Evolutionary conservation across 2,329 filamentous ascomycete genomes (phyloP), one percentile per base, ranked within the genome.

Genomic region (Fusarium duplospermum): DNA sequence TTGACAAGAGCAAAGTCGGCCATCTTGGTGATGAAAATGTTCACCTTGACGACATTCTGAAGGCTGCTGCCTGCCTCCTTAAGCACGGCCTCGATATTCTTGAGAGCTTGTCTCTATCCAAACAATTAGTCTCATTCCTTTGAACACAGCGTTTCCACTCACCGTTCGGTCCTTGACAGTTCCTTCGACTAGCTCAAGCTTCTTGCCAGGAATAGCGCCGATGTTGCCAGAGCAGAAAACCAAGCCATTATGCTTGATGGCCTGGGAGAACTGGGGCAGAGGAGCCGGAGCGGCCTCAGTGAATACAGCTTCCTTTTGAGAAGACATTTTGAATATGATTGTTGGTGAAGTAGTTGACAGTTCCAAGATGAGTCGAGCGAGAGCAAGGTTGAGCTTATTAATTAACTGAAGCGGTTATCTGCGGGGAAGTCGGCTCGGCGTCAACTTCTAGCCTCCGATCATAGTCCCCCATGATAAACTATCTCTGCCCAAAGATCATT

Each of bases 171-270:
- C 89, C 71, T 86, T 86, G 63, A 92, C 83, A 62, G 86, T 86
- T 5, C 90, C 91, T 13, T 90, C 86, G 9, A 90, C 85, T 2
- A 92, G 65, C 64, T 87, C 42, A 13, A 71, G 58, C 8, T 61
- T 83, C 22, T 89, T 90, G n/a, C 79, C 80, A 0, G 89, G 87
- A 73, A 91, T 87, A 76, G 90, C 83, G 16, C 88, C 89, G 35
- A 93, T 85, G 70, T 86, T 86, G 27, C 92, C 92, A 2, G 90
- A 92, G 84, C 91, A 93, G 84, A 92, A 93, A n/a, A 94, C 89
- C 80, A 92, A 88, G 76, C 90, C 91, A 77, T 91, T 90, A 80
- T 87, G 86, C 72, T 89, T 86, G 74, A 92, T 85, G 45, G 89
- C 90, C 77, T 92, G 89, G 4, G 87, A 90, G 80, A 90, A 88